These are phyloP conservation scores for Colletotrichum eremochloae DNA, from an alignment of 2,329 filamentous ascomycete species.

Conservation along the genomic window DNA sequence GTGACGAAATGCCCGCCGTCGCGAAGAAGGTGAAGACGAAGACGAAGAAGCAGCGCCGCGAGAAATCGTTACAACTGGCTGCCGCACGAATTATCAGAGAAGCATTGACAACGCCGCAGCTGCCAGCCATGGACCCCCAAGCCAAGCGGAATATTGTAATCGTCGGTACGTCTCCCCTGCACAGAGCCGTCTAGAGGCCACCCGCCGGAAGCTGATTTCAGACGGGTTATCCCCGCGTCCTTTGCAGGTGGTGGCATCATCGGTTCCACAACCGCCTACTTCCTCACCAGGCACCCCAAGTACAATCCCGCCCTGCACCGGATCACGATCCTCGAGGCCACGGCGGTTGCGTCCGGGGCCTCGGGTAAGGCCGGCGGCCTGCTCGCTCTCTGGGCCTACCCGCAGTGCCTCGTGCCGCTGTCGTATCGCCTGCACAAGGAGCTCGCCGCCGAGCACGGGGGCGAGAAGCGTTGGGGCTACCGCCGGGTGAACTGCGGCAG, in stretches of 20 bases:
- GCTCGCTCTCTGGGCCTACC: constrained; percentile 92
- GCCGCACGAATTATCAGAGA: constrained; percentile 22
- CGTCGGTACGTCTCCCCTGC: constrained; percentile 54
- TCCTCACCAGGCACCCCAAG: constrained; percentile 84
- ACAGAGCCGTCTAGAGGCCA: background rate
- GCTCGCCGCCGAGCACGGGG: constrained; percentile 86
- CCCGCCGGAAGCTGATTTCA: constrained; percentile 21
- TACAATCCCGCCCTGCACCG: constrained; percentile 82
- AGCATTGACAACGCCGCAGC: constrained; percentile 8
- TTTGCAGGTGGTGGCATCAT: constrained; percentile 89
- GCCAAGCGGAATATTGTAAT: constrained; percentile 63
- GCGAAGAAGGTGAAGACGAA: constrained; percentile 26
- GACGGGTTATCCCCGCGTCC: background rate
- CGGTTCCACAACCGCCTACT: constrained; percentile 92
- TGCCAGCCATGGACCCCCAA: constrained; percentile 39
- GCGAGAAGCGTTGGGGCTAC: constrained; percentile 88
- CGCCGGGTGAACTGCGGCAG: constrained; percentile 81
- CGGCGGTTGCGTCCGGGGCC: constrained; percentile 87
- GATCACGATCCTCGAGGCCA: constrained; percentile 90
- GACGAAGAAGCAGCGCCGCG: constrained; percentile 27
- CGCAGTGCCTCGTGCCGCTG: constrained; percentile 83
- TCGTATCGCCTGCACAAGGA: constrained; percentile 88
- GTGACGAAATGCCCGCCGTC: constrained; percentile 39
- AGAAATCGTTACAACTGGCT: constrained; percentile 5
- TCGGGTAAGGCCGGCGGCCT: constrained; percentile 96